Base-by-base conservation (phyloP, 1,284 basidiomycete species). In the Apiotrichum gamsii region DNA sequence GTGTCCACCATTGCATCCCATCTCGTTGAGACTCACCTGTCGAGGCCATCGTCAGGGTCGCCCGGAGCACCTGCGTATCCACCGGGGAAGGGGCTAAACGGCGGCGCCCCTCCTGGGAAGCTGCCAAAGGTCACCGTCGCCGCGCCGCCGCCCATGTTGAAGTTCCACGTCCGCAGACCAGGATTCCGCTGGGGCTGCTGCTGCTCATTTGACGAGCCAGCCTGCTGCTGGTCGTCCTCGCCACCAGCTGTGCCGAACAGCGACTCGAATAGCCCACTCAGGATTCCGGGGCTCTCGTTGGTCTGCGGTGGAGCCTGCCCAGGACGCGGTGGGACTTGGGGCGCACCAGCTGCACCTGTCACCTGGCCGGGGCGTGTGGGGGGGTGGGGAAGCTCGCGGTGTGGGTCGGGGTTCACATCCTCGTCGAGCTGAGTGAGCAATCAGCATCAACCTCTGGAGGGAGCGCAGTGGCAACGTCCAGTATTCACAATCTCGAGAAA, bases 401-500 rank as follows among this genome's bases (percentile, higher is more conserved):
- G 55, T 8, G 67, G 67, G 39, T 68, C 67, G 18, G 67, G 66
- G 46, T 70, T 70, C 39, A 67, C 53, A 9, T 65, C 60, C 15
- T 48, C 23, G 45, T 70, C 66, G 33, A 70, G 65, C 68, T 70
- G 51, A 23, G 4, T 6, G 3, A 10, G 19, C 33, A 29, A 42
- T 19, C 19, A 23, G n/a, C n/a, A n/a, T n/a, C n/a, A n/a, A n/a
- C n/a, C n/a, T n/a, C n/a, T n/a, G n/a, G n/a, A n/a, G n/a, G n/a
- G n/a, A n/a, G n/a, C n/a, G n/a, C n/a, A n/a, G n/a, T n/a, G n/a
- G n/a, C n/a, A n/a, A n/a, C n/a, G n/a, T n/a, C n/a, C n/a, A n/a
- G 8, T 24, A 51, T 64, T 38, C 31, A 70, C 68, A 24, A 69
- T 69, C 44, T 70, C 68, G 11, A 70, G 51, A 45, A 70, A 70